phyloP scores from a whole-genome alignment of 2,329 filamentous ascomycete species.

The Verticillium nonalfalfae region DNA sequence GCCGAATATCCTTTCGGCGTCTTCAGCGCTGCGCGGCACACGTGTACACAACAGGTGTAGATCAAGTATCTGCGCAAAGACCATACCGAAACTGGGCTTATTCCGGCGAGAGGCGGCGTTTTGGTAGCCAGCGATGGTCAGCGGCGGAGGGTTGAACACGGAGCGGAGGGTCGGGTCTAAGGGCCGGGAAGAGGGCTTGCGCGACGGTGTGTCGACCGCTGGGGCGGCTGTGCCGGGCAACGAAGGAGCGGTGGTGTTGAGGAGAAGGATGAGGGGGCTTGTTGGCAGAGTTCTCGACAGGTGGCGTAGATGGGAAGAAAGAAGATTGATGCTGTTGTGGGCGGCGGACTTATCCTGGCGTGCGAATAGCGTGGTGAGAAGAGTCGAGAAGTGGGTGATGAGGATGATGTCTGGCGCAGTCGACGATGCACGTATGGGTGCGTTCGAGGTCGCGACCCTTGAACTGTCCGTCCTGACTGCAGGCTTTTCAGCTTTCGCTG shows the following conservation, averaged over 20 bases:
- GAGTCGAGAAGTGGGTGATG: conserved; percentile 45
- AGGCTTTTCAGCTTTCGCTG: neutral
- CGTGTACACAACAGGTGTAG: conserved; percentile 46
- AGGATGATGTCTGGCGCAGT: conserved; percentile 41
- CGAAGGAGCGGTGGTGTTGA: conserved; percentile 41
- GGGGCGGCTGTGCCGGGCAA: neutral
- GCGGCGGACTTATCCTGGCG: conserved; percentile 38
- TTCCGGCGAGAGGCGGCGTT: conserved; percentile 20
- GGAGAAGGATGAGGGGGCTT: conserved; percentile 44
- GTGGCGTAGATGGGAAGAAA: conserved; percentile 38
- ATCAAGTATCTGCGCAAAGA: conserved; percentile 48
- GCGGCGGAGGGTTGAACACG: conserved; percentile 34
- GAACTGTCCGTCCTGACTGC: too few relatives aligned
- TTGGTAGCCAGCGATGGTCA: conserved; percentile 13
- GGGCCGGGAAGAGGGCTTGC: conserved; percentile 7
- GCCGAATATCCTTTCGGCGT: conserved; percentile 2
- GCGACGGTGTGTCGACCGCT: conserved; percentile 1
- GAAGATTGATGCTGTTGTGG: conserved; percentile 39
- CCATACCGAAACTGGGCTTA: conserved; percentile 46
- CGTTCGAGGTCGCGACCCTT: too few relatives aligned
- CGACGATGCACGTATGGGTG: neutral
- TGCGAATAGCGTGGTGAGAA: conserved; percentile 47
- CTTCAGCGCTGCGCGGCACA: conserved; percentile 25
- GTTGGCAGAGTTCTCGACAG: conserved; percentile 33
- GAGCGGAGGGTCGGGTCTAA: conserved; percentile 42